A percentile compares a stretch with the other conserved stretches of the same genome.
Evolutionary conservation across 768 basidiomycete species (phyloP).

Genomic region (Hygrocybe coccinea): DNA sequence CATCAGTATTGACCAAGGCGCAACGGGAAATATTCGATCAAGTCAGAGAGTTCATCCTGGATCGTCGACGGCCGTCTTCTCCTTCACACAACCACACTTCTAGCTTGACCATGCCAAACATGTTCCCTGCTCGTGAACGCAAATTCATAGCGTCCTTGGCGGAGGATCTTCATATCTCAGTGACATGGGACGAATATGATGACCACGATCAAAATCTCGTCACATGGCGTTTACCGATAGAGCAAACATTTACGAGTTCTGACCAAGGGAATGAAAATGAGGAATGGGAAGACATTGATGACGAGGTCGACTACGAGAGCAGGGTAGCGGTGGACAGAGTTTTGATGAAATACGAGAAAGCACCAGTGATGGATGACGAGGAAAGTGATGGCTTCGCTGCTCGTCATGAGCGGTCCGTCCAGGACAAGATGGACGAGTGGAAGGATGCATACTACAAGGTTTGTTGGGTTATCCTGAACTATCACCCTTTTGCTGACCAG

Average conservation of each 20-base stretch:
- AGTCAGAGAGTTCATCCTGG: constrained; percentile 71
- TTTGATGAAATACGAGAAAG: constrained; percentile 81
- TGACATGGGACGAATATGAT: constrained; percentile 94
- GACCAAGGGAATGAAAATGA: constrained; percentile 51
- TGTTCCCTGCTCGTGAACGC: constrained; percentile 74
- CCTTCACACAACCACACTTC: constrained; percentile 32
- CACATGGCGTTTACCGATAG: constrained; percentile 57
- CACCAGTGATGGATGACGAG: constrained; percentile 67
- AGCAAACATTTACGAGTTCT: constrained; percentile 28
- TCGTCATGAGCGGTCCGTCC: constrained; percentile 63
- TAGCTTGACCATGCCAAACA: constrained; percentile 66
- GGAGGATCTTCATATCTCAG: constrained; percentile 65
- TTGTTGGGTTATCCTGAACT: constrained; percentile 11
- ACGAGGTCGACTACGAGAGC: constrained; percentile 68
- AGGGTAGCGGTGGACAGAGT: constrained; percentile 73
- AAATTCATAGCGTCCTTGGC: constrained; percentile 74
- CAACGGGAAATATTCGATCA: constrained; percentile 77
- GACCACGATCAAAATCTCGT: constrained; percentile 75
- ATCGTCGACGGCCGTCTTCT: constrained; percentile 34
- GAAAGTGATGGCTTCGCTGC: constrained; percentile 75
- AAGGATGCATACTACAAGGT: constrained; percentile 88
- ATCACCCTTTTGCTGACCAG: neutral
- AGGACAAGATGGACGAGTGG: constrained; percentile 90
- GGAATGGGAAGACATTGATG: constrained; percentile 45
- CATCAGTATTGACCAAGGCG: constrained; percentile 58